Evolutionary conservation across 208 protist genomes (phyloP).

Genomic region (Crithidia mellificae): DNA sequence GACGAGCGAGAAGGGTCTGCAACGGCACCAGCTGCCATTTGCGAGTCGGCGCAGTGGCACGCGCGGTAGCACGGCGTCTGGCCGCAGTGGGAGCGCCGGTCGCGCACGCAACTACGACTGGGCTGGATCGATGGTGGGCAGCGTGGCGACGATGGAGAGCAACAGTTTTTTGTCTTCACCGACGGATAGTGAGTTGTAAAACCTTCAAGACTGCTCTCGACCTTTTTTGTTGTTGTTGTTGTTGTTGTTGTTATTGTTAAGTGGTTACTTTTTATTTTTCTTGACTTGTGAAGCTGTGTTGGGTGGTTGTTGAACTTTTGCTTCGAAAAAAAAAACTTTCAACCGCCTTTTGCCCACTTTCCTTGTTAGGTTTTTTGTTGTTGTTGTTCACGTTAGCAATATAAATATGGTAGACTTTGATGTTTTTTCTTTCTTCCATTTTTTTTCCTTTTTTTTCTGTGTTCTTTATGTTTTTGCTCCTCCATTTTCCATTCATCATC

Average conservation of each 20-base stretch:
- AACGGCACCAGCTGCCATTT: neutral
- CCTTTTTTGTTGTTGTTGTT: no score
- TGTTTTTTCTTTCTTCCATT: neutral
- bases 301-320: no score
- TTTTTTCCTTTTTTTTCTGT: conserved; percentile 1
- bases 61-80: neutral
- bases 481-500: neutral
- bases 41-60: conserved; percentile 3
- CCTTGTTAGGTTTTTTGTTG: neutral
- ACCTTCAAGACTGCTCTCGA: no score
- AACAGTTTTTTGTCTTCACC: conserved; percentile 20
- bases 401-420: conserved; percentile 8
- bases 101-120: conserved; percentile 8
- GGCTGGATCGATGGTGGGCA: conserved; percentile 18
- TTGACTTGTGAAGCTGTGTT: no score
- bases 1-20: neutral
- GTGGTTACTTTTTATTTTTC: no score
- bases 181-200: conserved; percentile 5
- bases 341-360: no score
- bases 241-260: no score
- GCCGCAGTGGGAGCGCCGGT: neutral
- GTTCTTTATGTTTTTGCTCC: neutral
- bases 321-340: no score
- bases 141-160: conserved; percentile 15
- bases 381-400: neutral